Evolutionary conservation across 768 basidiomycete genomes (phyloP).

Genomic region (Kwoniella sp.): DNA sequence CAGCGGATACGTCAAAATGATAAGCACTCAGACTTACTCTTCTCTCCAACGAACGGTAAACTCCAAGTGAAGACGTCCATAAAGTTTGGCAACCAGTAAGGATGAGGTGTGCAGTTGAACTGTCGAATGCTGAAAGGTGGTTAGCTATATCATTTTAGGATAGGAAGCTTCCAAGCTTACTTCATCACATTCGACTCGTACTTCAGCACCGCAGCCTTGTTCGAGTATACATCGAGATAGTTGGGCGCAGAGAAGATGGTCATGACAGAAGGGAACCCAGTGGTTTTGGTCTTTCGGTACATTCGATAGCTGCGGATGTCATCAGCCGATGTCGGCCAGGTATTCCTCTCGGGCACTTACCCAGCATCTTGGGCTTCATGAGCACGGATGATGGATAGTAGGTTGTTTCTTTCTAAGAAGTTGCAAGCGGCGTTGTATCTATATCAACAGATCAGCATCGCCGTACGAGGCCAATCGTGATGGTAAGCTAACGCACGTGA

Average conservation of each 20-base stretch:
- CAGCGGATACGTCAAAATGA: too few species aligned
- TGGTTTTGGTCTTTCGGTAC: conserved; percentile 98
- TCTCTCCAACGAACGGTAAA: conserved; percentile 95
- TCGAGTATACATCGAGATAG: conserved; percentile 97
- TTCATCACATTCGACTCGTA: conserved; percentile 99
- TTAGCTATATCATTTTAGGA: conserved; percentile 1
- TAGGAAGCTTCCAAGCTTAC: conserved; percentile 25
- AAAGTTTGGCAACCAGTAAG: conserved; percentile 98
- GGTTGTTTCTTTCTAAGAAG: conserved; percentile 94
- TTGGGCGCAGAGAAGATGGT: conserved; percentile 99
- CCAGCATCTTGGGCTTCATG: conserved; percentile 99
- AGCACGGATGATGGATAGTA: conserved; percentile 92
- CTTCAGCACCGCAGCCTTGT: conserved; percentile 97
- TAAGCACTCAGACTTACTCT: conserved; percentile 82
- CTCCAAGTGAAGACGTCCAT: conserved; percentile 99
- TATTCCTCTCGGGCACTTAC: conserved; percentile 53
- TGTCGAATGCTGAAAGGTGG: conserved; percentile 63
- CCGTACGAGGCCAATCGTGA: background rate
- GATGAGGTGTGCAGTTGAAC: conserved; percentile 89
- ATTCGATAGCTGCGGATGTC: conserved; percentile 70
- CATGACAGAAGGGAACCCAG: conserved; percentile 98
- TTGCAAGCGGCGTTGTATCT: conserved; percentile 96
- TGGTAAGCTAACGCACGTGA: conserved; percentile 61
- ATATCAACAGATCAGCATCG: background rate
- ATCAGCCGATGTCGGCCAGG: background rate